Base-by-base conservation (phyloP, 306 rosid genomes). In the Castanopsis chinensis region DNA sequence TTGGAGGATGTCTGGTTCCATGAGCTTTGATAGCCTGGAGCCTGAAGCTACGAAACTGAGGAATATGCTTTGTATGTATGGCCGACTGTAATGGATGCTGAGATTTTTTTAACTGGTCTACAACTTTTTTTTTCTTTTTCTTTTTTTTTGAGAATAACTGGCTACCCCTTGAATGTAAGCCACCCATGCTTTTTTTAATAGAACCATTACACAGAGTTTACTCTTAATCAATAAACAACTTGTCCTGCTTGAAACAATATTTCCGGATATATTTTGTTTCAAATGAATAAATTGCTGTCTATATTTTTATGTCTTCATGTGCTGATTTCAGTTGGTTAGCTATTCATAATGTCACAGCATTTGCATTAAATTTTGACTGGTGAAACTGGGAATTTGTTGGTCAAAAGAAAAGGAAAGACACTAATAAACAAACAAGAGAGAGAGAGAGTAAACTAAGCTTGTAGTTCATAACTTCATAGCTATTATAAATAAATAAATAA, bases 21-120 rank as follows among this genome's bases (percentile, higher is more conserved):
- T 77, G 85, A 90, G 90, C 89, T 92, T 94, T 79, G 90, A 92
- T 78, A 70, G 80, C 80, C 71, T 92, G 94, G 90, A 94, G 58
- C 54, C 73, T 53, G 97, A 94, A 83, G 91, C 97, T 27, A 79
- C 68, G 25, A 88, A 83, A 76, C 87, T 92, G 81, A 86, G 84
- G 88, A 87, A 81, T 37, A 60, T 87, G 89, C 83, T 90, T 57
- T 90, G 85, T 10, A 79, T 81, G 86, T 94, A 92, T 45, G 97
- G 98, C 71, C 92, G 98, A 72, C 85, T 89, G 80, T 91, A 88
- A 84, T 19, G 33, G 77, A 72, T 75, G 68, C 80, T 17, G 28
- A 57, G 71, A 56, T 72, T 27, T 57, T 69, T 41, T 55, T n/a
- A 49, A 60, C 27, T 37, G 11, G 11, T 8, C 45, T 37, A 7